Percentiles rank a stretch among this genome's conserved stretches.
Evolutionary conservation across 805 yeast species (phyloP).

Genomic region (Debaryomyces tyrocola): DNA sequence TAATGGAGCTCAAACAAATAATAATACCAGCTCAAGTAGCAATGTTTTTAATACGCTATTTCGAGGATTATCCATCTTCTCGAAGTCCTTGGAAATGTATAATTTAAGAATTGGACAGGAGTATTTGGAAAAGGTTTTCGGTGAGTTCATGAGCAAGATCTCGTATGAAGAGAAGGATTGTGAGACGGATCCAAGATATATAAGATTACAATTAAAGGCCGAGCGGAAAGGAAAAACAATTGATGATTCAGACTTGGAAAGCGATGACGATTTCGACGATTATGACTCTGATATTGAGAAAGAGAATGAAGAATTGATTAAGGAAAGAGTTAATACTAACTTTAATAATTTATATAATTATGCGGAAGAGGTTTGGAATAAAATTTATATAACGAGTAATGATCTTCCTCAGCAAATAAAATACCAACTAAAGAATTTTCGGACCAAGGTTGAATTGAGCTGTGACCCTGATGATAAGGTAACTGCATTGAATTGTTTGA

Average conservation of each 20-base stretch:
- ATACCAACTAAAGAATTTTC: conserved; percentile 57
- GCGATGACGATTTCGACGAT: conserved; percentile 17
- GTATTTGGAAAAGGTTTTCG: conserved; percentile 70
- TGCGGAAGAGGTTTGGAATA: conserved; percentile 62
- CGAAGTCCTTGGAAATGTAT: conserved; percentile 78
- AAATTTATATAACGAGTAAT: conserved; percentile 63
- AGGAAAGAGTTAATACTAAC: conserved; percentile 45
- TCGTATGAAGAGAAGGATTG: conserved; percentile 53
- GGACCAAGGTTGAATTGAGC: conserved; percentile 64
- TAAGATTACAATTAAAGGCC: conserved; percentile 38
- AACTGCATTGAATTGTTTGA: conserved; percentile 67
- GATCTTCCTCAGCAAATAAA: conserved; percentile 74
- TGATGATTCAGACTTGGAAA: conserved; percentile 20
- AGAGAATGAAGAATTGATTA: conserved; percentile 29
- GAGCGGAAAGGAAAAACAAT: conserved; percentile 21
- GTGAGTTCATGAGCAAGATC: conserved; percentile 61
- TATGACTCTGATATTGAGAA: conserved; percentile 28
- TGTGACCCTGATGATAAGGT: conserved; percentile 54
- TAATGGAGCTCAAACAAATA: conserved; percentile 2
- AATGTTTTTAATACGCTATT: conserved; percentile 49
- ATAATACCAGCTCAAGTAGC: conserved; percentile 20
- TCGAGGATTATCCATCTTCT: conserved; percentile 81
- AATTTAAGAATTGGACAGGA: conserved; percentile 77
- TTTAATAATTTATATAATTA: conserved; percentile 49
- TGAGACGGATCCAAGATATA: conserved; percentile 77